Evolutionary conservation across 2,329 filamentous ascomycete species (phyloP).

Genomic region (Tolypocladium guangdongense): DNA sequence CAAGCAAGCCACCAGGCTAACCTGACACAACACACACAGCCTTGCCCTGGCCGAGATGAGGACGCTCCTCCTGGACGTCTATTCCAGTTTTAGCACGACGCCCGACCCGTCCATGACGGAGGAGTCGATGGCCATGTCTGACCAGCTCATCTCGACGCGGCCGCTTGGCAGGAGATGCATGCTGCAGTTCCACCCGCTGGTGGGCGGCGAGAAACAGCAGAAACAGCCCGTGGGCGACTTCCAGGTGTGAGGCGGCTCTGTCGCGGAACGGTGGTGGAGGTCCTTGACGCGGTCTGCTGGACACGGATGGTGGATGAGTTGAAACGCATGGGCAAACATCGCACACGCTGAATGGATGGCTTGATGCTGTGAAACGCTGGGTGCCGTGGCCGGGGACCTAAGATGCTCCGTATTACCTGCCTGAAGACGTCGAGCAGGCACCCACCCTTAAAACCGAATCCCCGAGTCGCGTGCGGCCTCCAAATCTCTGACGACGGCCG

Average conservation of each 20-base stretch:
- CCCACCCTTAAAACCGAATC: background rate
- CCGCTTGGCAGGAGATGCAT: conserved; percentile 49
- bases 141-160: conserved; percentile 57
- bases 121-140: conserved; percentile 51
- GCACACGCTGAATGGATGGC: background rate
- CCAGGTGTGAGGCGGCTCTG: background rate
- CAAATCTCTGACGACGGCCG: background rate
- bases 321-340: background rate
- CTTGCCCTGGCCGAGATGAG: conserved; percentile 61
- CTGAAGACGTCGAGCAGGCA: background rate
- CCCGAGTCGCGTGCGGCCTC: background rate
- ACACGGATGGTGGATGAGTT: background rate
- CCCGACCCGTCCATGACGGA: conserved; percentile 42
- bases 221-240: background rate
- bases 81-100: conserved; percentile 44
- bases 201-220: background rate
- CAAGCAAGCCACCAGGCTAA: background rate
- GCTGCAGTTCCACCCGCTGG: conserved; percentile 33
- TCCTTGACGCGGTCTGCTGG: no score
- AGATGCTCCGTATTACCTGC: no score
- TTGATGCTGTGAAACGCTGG: background rate
- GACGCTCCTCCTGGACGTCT: conserved; percentile 49
- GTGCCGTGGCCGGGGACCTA: background rate
- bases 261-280: background rate
- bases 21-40: conserved; percentile 9